A percentile compares a stretch with the other conserved stretches of the same genome.
phyloP scores from a whole-genome alignment of 768 basidiomycete genomes.

The Mycena galericulata region DNA sequence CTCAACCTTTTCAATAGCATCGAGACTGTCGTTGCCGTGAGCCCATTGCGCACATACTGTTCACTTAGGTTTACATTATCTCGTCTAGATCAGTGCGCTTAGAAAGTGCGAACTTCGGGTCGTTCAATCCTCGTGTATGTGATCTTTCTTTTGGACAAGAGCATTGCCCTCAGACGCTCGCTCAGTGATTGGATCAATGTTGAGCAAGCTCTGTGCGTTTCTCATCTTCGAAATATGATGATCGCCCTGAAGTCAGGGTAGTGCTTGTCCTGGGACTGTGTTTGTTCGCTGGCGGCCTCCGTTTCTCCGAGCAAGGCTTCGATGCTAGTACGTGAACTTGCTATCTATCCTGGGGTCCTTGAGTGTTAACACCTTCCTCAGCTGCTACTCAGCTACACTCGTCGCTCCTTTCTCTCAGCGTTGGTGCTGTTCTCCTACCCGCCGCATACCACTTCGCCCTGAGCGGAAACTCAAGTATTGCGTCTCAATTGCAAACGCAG shows the following conservation, averaged over 20 bases:
- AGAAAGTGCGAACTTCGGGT: constrained; percentile 84
- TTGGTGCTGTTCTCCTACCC: constrained; percentile 82
- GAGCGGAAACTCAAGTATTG: constrained; percentile 42
- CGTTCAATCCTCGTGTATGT: constrained; percentile 83
- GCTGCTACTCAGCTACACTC: constrained; percentile 82
- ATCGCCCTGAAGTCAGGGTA: constrained; percentile 40
- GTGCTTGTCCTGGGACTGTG: constrained; percentile 89
- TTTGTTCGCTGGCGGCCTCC: constrained; percentile 84
- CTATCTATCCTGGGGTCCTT: background rate
- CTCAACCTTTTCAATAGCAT: constrained; percentile 51
- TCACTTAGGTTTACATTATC: background rate
- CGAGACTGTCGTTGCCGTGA: constrained; percentile 78
- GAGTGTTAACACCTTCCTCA: constrained; percentile 40
- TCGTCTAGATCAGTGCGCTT: constrained; percentile 77
- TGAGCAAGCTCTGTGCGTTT: constrained; percentile 76
- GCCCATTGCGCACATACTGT: constrained; percentile 39
- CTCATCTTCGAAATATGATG: background rate
- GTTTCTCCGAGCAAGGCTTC: constrained; percentile 84
- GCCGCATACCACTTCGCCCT: constrained; percentile 81
- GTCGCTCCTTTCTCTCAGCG: constrained; percentile 79
- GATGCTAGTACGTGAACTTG: constrained; percentile 61
- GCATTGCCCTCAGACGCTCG: background rate
- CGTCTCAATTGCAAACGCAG: constrained; percentile 49
- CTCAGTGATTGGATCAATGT: constrained; percentile 85
- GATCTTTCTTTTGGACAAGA: constrained; percentile 6